Evolutionary conservation across 2,329 filamentous ascomycete species (phyloP).

Genomic region (Aspergillus sp.): DNA sequence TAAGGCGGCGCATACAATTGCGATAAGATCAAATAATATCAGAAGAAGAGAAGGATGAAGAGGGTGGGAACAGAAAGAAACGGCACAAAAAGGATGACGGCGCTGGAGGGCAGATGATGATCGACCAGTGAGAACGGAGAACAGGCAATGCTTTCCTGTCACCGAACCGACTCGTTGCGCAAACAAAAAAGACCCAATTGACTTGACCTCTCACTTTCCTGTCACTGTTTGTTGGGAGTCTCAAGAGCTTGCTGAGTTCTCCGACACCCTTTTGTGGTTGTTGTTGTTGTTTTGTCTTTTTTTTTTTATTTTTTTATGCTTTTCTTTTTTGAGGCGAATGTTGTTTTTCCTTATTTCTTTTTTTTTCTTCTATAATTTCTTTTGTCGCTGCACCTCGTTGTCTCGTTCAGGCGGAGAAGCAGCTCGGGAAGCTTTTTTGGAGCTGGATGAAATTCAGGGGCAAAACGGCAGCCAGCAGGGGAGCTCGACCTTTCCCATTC

Average conservation of each 20-base stretch:
- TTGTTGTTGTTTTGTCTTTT: too few relatives aligned
- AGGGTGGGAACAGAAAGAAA: conserved; percentile 19
- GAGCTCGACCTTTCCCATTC: conserved; percentile 17
- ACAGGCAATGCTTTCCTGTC: conserved; percentile 12
- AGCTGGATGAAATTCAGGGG: conserved; percentile 21
- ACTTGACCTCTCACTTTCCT: neutral
- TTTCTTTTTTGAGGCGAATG: neutral
- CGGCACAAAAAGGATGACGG: conserved; percentile 14
- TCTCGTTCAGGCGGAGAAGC: conserved; percentile 3
- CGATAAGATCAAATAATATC: conserved; percentile 19
- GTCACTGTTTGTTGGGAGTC: neutral
- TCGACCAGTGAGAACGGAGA: conserved; percentile 21
- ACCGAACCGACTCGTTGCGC: conserved; percentile 4
- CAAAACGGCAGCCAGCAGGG: conserved; percentile 14
- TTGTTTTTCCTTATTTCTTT: neutral
- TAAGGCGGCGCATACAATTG: conserved; percentile 37
- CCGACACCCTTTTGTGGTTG: neutral
- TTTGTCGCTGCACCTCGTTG: conserved; percentile 1
- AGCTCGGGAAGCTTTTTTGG: conserved; percentile 14
- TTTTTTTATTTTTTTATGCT: neutral
- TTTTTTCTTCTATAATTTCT: neutral
- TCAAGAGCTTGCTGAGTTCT: conserved; percentile 8
- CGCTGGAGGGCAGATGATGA: conserved; percentile 23
- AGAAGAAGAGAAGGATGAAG: conserved; percentile 21
- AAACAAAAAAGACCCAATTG: conserved; percentile 8